Evolutionary conservation across 78 protist species (phyloP).

Genomic region (Cavenderia fasciculata): DNA sequence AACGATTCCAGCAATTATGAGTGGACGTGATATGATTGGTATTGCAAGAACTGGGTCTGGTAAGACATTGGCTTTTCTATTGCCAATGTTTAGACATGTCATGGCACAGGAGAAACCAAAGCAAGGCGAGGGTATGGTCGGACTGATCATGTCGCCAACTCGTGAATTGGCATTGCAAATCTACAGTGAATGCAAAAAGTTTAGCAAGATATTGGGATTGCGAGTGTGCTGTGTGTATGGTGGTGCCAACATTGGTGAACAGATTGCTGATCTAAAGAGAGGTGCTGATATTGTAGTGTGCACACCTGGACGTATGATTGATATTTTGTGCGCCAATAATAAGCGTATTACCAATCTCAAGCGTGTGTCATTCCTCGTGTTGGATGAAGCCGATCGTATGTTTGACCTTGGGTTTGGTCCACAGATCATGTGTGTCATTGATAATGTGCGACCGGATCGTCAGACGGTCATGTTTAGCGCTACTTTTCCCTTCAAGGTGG

Average conservation of each 20-base stretch:
- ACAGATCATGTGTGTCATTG: slow-evolving; percentile 91
- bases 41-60: slow-evolving; percentile 94
- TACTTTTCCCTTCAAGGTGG: slow-evolving; percentile 93
- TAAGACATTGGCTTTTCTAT: slow-evolving; percentile 96
- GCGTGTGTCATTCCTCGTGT: slow-evolving; percentile 94
- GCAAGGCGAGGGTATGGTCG: slow-evolving; percentile 97
- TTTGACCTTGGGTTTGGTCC: slow-evolving; percentile 98
- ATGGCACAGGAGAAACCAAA: slow-evolving; percentile 90
- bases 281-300: slow-evolving; percentile 97
- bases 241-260: slow-evolving; percentile 94
- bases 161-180: slow-evolving; percentile 98
- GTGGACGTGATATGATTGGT: slow-evolving; percentile 96
- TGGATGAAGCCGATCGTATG: slow-evolving; percentile 99
- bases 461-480: slow-evolving; percentile 97
- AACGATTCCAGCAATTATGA: slow-evolving; percentile 93
- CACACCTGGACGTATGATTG: slow-evolving; percentile 99
- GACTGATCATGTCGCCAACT: slow-evolving; percentile 96
- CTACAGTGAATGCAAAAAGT: slow-evolving; percentile 85
- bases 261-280: slow-evolving; percentile 93
- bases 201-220: slow-evolving; percentile 71
- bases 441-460: slow-evolving; percentile 91
- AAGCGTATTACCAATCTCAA: slow-evolving; percentile 94
- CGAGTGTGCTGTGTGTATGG: slow-evolving; percentile 94
- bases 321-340: slow-evolving; percentile 92
- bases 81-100: slow-evolving; percentile 97